Evolutionary conservation across 2,329 filamentous ascomycete species (phyloP).

Genomic region (Cryoendolithus antarcticus): DNA sequence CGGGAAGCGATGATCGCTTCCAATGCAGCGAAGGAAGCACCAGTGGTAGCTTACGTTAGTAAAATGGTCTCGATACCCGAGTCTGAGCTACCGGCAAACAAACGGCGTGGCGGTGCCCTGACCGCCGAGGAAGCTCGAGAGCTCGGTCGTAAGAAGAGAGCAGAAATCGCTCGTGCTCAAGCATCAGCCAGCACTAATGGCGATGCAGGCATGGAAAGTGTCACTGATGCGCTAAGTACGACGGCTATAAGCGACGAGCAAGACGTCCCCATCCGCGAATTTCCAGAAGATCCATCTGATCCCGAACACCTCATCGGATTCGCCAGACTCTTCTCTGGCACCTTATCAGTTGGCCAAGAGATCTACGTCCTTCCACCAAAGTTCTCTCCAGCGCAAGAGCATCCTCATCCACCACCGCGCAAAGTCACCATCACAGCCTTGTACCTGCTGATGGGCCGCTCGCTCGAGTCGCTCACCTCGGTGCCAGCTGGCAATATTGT

Average conservation of each 20-base stretch:
- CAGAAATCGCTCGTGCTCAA: slow-evolving; percentile 72
- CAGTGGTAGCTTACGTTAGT: slow-evolving; percentile 87
- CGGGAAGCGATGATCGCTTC: slow-evolving; percentile 75
- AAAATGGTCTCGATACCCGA: slow-evolving; percentile 96
- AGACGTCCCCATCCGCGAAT: slow-evolving; percentile 35
- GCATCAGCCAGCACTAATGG: slow-evolving; percentile 36
- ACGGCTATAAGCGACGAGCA: slow-evolving; percentile 45
- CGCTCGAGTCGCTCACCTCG: slow-evolving; percentile 68
- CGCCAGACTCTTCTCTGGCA: slow-evolving; percentile 85
- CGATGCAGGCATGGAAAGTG: slow-evolving; percentile 37
- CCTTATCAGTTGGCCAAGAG: slow-evolving; percentile 74
- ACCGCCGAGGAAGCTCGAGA: slow-evolving; percentile 85
- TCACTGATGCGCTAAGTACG: slow-evolving; percentile 50
- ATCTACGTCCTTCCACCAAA: slow-evolving; percentile 89
- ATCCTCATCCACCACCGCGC: slow-evolving; percentile 59
- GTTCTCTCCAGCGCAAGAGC: slow-evolving; percentile 69
- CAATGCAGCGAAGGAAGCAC: slow-evolving; percentile 55
- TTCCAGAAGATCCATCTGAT: slow-evolving; percentile 45
- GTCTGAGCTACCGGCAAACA: slow-evolving; percentile 83
- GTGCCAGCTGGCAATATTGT: slow-evolving; percentile 93
- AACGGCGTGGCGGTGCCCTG: slow-evolving; percentile 58
- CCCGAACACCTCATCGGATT: slow-evolving; percentile 89
- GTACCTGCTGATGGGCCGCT: slow-evolving; percentile 92
- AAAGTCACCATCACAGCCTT: slow-evolving; percentile 77
- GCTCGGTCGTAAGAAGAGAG: slow-evolving; percentile 73